Percentiles rank a stretch among this genome's conserved stretches.
Evolutionary conservation across 2,329 filamentous ascomycete genomes (phyloP).

Genomic region (Paradendryphiella salina): DNA sequence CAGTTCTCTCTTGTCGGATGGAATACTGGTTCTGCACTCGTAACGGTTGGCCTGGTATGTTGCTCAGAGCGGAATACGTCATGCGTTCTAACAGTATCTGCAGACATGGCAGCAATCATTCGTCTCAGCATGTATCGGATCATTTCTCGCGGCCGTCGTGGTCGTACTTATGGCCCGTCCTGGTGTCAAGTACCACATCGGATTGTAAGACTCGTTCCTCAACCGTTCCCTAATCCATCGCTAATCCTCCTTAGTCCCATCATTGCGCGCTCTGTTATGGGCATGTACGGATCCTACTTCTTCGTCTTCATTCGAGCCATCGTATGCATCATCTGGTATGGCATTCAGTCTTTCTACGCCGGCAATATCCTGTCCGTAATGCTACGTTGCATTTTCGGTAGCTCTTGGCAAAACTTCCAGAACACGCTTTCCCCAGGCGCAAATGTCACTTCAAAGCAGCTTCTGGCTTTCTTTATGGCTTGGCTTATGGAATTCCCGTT

Average conservation of each 20-base stretch:
- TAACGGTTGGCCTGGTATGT: slow-evolving; percentile 23
- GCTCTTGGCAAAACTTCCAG: slow-evolving; percentile 41
- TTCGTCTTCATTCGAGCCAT: slow-evolving; percentile 47
- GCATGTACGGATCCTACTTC: slow-evolving; percentile 46
- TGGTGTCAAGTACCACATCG: slow-evolving; percentile 31
- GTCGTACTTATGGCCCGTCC: slow-evolving; percentile 31
- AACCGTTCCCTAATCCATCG: background rate
- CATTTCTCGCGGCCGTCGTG: slow-evolving; percentile 28
- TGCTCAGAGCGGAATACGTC: background rate
- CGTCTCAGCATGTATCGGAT: slow-evolving; percentile 26
- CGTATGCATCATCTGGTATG: slow-evolving; percentile 48
- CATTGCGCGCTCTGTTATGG: slow-evolving; percentile 27
- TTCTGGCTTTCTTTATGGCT: slow-evolving; percentile 40
- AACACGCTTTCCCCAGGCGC: slow-evolving; percentile 35
- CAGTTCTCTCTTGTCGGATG: slow-evolving; percentile 27
- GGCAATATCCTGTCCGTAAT: slow-evolving; percentile 43
- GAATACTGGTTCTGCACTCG: slow-evolving; percentile 24
- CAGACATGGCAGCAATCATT: slow-evolving; percentile 34
- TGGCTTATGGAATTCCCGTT: slow-evolving; percentile 42
- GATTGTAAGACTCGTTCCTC: slow-evolving; percentile 7
- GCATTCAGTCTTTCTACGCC: slow-evolving; percentile 33
- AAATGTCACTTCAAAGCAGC: slow-evolving; percentile 40
- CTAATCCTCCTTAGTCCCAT: slow-evolving; percentile 18
- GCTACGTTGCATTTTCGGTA: slow-evolving; percentile 48
- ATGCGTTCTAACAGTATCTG: background rate